Base-by-base conservation (phyloP, 306 rosid species). In the Boehmeria nivea region DNA sequence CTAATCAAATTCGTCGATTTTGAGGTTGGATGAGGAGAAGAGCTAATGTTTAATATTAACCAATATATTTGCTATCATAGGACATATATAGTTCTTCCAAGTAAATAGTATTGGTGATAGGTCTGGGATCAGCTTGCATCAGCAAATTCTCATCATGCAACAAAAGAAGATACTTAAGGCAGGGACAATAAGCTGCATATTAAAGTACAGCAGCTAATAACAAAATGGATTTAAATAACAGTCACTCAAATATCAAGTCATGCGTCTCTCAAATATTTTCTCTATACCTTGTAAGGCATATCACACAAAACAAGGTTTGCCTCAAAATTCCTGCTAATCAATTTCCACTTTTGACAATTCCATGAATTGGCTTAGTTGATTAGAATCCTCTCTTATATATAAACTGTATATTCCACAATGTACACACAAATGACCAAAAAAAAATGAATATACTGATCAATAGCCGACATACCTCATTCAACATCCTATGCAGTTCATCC, bases 401-500 rank as follows among this genome's bases (percentile, higher is more conserved):
- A 28, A 28, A 28, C 34, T 28, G 8, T 26, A 51, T 16, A 16
- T 31, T 27, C 18, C 17, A 12, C 18, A 2, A 14, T 12, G 17
- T 6, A 51, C 33, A 16, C 21, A 10, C 1, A 19, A 3, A 28
- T 28, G 34, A 28, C 34, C 5, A 10, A 48, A 22, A 25, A 43
- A 51, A 19, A 16, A 16, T 23, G 15, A 24, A 8, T n/a, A n/a
- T 18, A 13, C 26, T 20, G 6, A 54, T 17, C 20, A 45, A 28
- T 16, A 34, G 55, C 38, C 34, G 9, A 65, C 63, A 43, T 73
- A 93, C 99, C 99, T 93, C 99, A 63, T 87, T 93, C 94, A 93
- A 77, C 99, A 93, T 87, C 83, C 99, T 85, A 69, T 93, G 99
- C 59, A 93, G 76, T 70, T 93, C 99, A 72, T 93, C 99, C 71